phyloP scores from a whole-genome alignment of 208 protist species.

The Wallacemonas sp. region DNA sequence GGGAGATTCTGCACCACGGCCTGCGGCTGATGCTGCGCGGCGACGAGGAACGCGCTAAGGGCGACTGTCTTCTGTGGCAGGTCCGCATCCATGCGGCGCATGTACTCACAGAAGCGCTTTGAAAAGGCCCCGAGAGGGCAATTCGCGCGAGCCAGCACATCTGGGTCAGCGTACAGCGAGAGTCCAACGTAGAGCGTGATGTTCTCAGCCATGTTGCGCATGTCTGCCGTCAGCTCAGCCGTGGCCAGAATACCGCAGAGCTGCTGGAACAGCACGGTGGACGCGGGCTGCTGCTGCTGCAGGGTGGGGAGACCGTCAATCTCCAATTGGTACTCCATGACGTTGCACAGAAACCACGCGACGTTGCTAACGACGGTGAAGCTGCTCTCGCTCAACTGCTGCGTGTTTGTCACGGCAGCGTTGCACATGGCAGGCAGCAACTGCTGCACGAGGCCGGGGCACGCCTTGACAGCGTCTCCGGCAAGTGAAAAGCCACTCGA shows the following conservation, averaged over 20 bases:
- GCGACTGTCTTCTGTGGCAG: conserved; percentile 50
- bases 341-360: conserved; percentile 74
- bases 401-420: conserved; percentile 47
- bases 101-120: conserved; percentile 60
- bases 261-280: conserved; percentile 49
- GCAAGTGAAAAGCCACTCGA: conserved; percentile 76
- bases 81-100: conserved; percentile 67
- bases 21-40: conserved; percentile 35
- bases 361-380: conserved; percentile 73
- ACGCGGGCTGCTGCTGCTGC: conserved; percentile 20
- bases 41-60: conserved; percentile 56
- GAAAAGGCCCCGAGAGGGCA: conserved; percentile 50
- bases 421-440: conserved; percentile 39
- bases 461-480: conserved; percentile 61
- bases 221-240: conserved; percentile 44
- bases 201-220: conserved; percentile 89
- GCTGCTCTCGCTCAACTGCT: conserved; percentile 35
- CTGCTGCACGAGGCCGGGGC: conserved; percentile 50
- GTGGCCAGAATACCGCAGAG: conserved; percentile 39
- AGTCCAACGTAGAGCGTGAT: conserved; percentile 70
- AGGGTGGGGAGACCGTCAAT: conserved; percentile 46
- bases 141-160: conserved; percentile 39
- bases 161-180: conserved; percentile 55
- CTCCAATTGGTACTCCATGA: conserved; percentile 74
- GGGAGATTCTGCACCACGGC: conserved; percentile 28